Conservation (phyloP, 805 yeast species). For the Candida loeiensis region DNA sequence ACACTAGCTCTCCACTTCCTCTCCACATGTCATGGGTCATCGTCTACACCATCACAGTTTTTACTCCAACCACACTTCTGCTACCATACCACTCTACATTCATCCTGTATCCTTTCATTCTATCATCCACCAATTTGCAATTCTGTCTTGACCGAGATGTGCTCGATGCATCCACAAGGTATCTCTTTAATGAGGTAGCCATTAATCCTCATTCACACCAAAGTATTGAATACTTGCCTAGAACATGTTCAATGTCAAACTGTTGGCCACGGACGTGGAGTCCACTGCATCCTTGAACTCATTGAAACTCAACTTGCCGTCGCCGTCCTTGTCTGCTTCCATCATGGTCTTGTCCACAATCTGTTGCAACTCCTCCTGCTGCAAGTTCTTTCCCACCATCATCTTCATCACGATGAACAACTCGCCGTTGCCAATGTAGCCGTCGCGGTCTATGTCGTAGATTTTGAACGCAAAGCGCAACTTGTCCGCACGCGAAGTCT, state of each 20-base stretch:
- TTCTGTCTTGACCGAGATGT: too few species aligned
- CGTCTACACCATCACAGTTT: too few species aligned
- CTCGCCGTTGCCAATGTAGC: conserved; percentile 93
- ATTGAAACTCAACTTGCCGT: conserved; percentile 77
- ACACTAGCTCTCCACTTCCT: too few species aligned
- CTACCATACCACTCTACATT: too few species aligned
- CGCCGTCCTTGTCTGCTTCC: conserved; percentile 88
- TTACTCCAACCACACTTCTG: too few species aligned
- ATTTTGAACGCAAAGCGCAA: conserved; percentile 86
- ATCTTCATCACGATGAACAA: conserved; percentile 84
- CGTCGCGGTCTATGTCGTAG: conserved; percentile 94
- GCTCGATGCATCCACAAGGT: too few species aligned
- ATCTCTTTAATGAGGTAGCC: too few species aligned
- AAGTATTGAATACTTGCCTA: too few species aligned
- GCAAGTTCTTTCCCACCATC: conserved; percentile 94
- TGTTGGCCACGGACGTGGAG: conserved; percentile 54
- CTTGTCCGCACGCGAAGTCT: conserved; percentile 77
- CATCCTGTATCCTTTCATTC: too few species aligned
- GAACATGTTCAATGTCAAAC: conserved; percentile 52
- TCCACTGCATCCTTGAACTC: conserved; percentile 76
- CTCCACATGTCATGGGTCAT: too few species aligned
- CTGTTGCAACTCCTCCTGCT: conserved; percentile 87
- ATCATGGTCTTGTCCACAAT: conserved; percentile 94
- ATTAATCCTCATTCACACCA: not conserved
- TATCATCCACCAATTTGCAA: too few species aligned